These are phyloP conservation scores for Akebia trifoliata DNA, from an alignment of 164 flowering plant species.

Conservation along the genomic window DNA sequence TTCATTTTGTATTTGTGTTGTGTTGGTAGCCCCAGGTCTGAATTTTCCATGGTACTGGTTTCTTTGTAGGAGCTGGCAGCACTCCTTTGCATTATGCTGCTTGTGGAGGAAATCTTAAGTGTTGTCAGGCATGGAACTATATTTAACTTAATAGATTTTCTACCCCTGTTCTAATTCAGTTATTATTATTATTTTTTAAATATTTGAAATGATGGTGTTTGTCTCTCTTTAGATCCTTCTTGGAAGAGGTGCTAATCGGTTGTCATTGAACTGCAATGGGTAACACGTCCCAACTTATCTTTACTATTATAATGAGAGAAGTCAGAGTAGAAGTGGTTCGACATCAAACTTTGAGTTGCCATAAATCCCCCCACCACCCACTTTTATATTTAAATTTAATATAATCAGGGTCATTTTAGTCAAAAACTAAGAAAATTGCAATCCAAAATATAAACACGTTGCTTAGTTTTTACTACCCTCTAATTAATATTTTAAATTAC, in stretches of 20 bases:
- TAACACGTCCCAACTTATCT: constrained; percentile 27
- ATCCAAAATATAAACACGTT: no score
- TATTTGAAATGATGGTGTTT: constrained; percentile 3
- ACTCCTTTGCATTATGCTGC: constrained; percentile 98
- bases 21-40: no score
- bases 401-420: no score
- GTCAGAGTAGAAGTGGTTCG: no score
- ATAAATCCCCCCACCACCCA: no score
- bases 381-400: no score
- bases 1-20: background rate
- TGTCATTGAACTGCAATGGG: constrained; percentile 92
- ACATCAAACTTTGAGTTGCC: no score
- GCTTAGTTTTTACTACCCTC: no score
- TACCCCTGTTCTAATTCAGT: background rate
- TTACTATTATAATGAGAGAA: no score
- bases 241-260: constrained; percentile 82
- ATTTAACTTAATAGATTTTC: background rate
- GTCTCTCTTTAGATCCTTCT: constrained; percentile 67
- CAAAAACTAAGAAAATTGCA: no score
- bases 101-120: constrained; percentile 89
- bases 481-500: no score
- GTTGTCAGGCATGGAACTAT: constrained; percentile 75
- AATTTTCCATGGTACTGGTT: background rate
- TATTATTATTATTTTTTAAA: background rate
- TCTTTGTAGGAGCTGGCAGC: constrained; percentile 82